Base-by-base conservation (phyloP, 805 yeast species). In the Scheffersomyces lignosus region DNA sequence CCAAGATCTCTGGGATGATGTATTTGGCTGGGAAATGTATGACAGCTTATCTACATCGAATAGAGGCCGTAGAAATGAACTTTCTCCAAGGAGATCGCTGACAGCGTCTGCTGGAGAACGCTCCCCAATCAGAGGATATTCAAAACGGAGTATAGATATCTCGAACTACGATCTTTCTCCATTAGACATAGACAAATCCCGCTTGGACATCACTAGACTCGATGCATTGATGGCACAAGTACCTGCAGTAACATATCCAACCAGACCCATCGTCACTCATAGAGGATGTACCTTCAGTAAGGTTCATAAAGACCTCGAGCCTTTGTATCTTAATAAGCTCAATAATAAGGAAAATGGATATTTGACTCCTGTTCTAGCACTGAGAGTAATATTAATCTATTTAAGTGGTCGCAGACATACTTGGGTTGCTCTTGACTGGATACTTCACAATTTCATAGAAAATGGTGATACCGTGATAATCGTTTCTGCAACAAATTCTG, bases 401-500 rank as follows among this genome's bases (percentile, higher is more conserved):
- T 66, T 86, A 20, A 71, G 81, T 46, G 95, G 88, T 3, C 64
- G 91, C 41, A 71, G 66, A 37, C 91, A 85, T 62, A 82, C 93
- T 0, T 86, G 95, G 95, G 87, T 83, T 8, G 80, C 88, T 1
- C 58, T 86, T 18, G 95, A 86, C 56, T 86, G 86, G 81, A 64
- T 78, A 5, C 59, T 84, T 36, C 68, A 67, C 31, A 62, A 69
- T 28, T 60, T 82, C 9, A 58, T 82, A 3, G 78, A 75, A 46
- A 66, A 80, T 47, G 87, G 88, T 6, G 95, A 86, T 56, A 72
- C 79, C 10, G 58, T 86, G 9, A 76, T 85, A 3, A 72, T 86
- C 5, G 73, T 78, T 4, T 71, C 89, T 1, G 65, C 82, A 3
- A 70, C 81, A 15, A 47, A 56, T 30, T 53, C 44, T 26, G 30